phyloP scores from a whole-genome alignment of 192 early-diverging fungal species.

The Polychytrium aggregatum region DNA sequence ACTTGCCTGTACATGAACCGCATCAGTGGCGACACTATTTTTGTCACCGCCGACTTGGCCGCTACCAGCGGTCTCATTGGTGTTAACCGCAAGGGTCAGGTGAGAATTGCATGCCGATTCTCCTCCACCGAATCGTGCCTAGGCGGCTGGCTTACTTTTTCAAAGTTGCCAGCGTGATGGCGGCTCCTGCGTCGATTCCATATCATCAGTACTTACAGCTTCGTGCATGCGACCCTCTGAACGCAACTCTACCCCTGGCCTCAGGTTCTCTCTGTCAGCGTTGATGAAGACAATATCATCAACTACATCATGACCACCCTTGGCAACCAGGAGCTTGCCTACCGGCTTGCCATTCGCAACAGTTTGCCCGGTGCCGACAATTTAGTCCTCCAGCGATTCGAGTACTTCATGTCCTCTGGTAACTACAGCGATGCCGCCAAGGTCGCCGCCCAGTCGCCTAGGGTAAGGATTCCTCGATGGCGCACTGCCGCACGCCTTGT shows the following conservation, averaged over 20 bases:
- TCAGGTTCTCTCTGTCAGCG: conserved; percentile 84
- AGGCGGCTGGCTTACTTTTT: background rate
- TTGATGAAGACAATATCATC: conserved; percentile 84
- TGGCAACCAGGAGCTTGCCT: conserved; percentile 79
- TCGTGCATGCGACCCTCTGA: too few relatives aligned
- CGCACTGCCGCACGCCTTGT: too few relatives aligned
- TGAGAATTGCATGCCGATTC: too few relatives aligned
- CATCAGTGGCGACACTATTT: conserved; percentile 96
- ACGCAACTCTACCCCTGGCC: conserved; percentile 2
- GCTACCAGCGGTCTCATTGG: conserved; percentile 79
- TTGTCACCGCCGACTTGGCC: conserved; percentile 87
- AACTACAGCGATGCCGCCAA: conserved; percentile 85
- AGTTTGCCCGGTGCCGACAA: conserved; percentile 89
- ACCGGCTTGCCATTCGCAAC: conserved; percentile 78
- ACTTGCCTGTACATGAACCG: conserved; percentile 96
- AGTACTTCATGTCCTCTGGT: conserved; percentile 63
- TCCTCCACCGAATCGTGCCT: background rate
- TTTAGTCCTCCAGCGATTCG: conserved; percentile 85
- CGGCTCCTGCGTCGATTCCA: too few relatives aligned
- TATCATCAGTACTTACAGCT: too few relatives aligned
- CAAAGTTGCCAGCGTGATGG: background rate
- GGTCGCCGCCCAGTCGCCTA: conserved; percentile 87
- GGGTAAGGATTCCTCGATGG: conserved; percentile 35
- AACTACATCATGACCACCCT: conserved; percentile 79
- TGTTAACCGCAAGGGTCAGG: conserved; percentile 92